Conservation (phyloP, 176 grass and related monocot species). For the Themeda triandra region DNA sequence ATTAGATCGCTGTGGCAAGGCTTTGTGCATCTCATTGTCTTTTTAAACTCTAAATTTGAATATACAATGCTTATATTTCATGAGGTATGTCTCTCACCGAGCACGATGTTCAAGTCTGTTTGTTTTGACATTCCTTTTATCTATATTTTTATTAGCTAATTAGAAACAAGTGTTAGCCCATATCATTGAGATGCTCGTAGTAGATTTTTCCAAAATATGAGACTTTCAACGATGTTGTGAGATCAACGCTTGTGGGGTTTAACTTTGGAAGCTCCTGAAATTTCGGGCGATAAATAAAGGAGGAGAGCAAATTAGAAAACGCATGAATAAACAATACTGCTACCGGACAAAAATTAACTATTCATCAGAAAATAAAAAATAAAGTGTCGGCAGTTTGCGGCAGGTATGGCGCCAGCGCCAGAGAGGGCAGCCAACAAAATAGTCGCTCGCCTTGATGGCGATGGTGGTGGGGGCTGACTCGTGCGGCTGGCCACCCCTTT, state of each 20-base stretch:
- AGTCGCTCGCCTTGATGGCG: background rate
- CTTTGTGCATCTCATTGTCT: background rate
- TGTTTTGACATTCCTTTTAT: too few relatives aligned
- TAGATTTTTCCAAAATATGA: background rate
- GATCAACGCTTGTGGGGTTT: background rate
- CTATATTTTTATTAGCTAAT: background rate
- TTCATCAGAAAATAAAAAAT: background rate
- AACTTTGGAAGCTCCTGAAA: background rate
- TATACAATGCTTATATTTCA: too few relatives aligned
- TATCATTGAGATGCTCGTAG: fast-evolving
- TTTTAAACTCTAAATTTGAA: background rate
- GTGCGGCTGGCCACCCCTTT: background rate
- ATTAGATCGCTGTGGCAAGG: background rate
- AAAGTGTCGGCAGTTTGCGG: conserved; percentile 10
- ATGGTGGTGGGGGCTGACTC: background rate
- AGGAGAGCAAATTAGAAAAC: background rate
- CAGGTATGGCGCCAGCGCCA: background rate
- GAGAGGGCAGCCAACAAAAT: background rate
- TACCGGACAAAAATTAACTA: background rate
- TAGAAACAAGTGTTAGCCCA: background rate
- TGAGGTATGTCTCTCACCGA: fast-evolving
- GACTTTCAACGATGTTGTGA: background rate
- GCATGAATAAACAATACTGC: background rate
- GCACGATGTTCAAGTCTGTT: too few relatives aligned
- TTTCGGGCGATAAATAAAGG: background rate